A percentile compares a stretch with the other conserved stretches of the same genome.
phyloP scores from a whole-genome alignment of 768 basidiomycete species.

The Hygrophoropsis aurantiaca region DNA sequence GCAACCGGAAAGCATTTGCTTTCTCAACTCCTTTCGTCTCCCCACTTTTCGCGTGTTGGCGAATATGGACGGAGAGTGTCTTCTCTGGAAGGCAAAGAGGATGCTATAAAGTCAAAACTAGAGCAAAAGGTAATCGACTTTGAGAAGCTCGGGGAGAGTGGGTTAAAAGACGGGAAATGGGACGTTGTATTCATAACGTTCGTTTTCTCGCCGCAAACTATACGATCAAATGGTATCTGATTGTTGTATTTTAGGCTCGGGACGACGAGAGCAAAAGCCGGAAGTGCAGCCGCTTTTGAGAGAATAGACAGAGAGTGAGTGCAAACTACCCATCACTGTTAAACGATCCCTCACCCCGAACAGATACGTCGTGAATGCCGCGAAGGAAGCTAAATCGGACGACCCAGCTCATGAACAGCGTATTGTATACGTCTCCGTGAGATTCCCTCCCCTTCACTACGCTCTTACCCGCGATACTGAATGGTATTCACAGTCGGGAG shows the following conservation, averaged over 20 bases:
- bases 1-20: conserved; percentile 64
- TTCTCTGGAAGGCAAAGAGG: conserved; percentile 8
- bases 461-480: background rate
- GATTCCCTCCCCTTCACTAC: conserved; percentile 13
- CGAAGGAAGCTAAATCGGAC: conserved; percentile 57
- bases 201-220: background rate
- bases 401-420: conserved; percentile 50
- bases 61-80: conserved; percentile 73
- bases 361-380: conserved; percentile 77
- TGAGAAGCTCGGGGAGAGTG: conserved; percentile 57
- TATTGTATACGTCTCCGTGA: conserved; percentile 70
- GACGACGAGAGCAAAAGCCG: conserved; percentile 60
- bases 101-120: conserved; percentile 53
- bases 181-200: conserved; percentile 72
- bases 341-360: background rate
- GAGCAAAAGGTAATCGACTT: conserved; percentile 69
- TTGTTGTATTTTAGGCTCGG: conserved; percentile 50
- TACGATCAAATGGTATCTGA: background rate
- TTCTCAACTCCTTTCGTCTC: conserved; percentile 55
- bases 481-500: conserved; percentile 35
- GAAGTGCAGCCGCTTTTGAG: conserved; percentile 65
- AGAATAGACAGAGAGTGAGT: conserved; percentile 77
- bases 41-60: conserved; percentile 56
- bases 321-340: background rate
- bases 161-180: conserved; percentile 57